phyloP scores from a whole-genome alignment of 441 rosid genomes.

The Croton laevigatus region DNA sequence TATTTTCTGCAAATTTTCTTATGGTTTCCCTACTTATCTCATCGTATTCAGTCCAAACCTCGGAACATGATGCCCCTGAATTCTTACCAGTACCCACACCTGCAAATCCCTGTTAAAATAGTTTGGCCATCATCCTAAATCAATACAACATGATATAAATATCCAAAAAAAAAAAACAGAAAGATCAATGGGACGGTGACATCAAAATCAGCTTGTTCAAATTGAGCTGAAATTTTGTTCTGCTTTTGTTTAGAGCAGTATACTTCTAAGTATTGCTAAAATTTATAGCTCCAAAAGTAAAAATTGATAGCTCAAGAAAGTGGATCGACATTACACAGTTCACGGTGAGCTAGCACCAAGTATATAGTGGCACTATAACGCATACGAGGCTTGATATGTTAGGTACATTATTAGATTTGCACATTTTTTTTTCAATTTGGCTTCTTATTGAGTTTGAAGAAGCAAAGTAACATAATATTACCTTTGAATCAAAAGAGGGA shows the following conservation, averaged over 20 bases:
- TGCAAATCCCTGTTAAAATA: slow-evolving; percentile 34
- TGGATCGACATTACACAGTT: background rate
- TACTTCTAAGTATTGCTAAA: background rate
- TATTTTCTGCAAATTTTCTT: slow-evolving; percentile 37
- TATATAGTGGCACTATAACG: no score
- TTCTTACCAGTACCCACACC: slow-evolving; percentile 11
- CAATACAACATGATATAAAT: background rate
- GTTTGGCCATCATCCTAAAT: background rate
- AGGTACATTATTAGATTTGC: background rate
- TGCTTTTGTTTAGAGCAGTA: background rate
- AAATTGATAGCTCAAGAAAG: no score
- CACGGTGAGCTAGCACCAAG: background rate
- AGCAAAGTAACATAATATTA: slow-evolving; percentile 11
- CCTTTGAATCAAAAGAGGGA: slow-evolving; percentile 39
- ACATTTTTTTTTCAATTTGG: background rate
- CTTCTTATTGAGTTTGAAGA: background rate
- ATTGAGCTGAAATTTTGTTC: background rate
- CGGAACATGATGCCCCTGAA: slow-evolving; percentile 34
- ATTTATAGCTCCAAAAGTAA: no score
- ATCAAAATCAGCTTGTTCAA: background rate
- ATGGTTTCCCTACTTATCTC: slow-evolving; percentile 45
- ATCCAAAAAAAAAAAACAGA: background rate
- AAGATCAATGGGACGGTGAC: background rate
- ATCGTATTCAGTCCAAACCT: slow-evolving; percentile 56
- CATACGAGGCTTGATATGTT: no score